Evolutionary conservation across 176 grass and related monocot genomes (phyloP), one percentile per base, ranked within the genome.

Genomic region (Oryza rufipogon): DNA sequence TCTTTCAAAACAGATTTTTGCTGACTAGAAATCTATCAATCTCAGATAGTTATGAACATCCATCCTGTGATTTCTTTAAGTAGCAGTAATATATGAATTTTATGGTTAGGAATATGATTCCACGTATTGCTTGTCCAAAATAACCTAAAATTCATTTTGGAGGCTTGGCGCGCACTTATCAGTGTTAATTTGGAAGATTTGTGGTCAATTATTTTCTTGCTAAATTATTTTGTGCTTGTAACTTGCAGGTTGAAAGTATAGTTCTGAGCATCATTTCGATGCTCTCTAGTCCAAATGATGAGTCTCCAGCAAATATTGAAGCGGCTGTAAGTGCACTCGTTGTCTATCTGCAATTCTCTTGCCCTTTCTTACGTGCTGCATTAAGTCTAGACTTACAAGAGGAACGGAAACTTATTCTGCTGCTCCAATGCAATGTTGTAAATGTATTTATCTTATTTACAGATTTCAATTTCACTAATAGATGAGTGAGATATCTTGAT

Each of bases 251-350:
- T 68, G 94, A 97, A 73, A 97, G 94, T 89, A 97, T 97, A 80
- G 94, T 97, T 85, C 65, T 97, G 68, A 97, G 94, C 86, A 97
- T 97, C 66, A 97, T 97, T 88, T 94, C 94, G 20, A 97, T 97
- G 94, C 94, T 97, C 36, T 97, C 94, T 74, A 94, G 94, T 86
- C 94, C 94, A 51, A 97, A 97, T 1, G 94, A 97, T 11, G 94
- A 97, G 45, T 97, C 94, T 68, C 91, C 91, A 79, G 94, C 94
- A 54, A 97, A 97, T 86, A 91, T 97, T 66, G 94, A 97, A 86
- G 94, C 94, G 12, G 94, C 94, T 48, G 94, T 97, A 94, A 92
- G 94, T 94, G 79, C 52, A 83, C n/a, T 76, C 1, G 0, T 12
- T 68, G 91, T 84, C 69, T 87, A 17, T 83, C 36, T 9, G 15